Percentiles rank a stretch among this genome's conserved stretches.
These are phyloP conservation scores for Endocarpon pusillum DNA, from an alignment of 495 filamentous ascomycete species.

Conservation along the genomic window DNA sequence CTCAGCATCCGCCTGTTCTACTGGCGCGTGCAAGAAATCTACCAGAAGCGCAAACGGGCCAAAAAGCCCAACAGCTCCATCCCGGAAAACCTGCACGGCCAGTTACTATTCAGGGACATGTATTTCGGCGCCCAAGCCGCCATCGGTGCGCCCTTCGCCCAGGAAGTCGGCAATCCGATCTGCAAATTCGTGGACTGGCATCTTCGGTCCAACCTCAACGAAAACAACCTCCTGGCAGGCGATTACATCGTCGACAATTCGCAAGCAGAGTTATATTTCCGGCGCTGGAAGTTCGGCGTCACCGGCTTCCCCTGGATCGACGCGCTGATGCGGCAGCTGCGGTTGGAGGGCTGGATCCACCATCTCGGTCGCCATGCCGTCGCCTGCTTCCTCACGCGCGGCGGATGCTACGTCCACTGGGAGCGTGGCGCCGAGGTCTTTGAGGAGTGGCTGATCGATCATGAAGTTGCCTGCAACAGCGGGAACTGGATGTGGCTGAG, in stretches of 20 bases:
- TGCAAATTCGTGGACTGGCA: constrained; percentile 58
- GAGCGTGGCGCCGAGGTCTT: constrained; percentile 59
- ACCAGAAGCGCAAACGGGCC: constrained; percentile 26
- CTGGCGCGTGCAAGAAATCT: constrained; percentile 41
- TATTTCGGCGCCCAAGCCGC: constrained; percentile 56
- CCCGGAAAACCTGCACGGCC: constrained; percentile 46
- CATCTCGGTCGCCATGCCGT: constrained; percentile 56
- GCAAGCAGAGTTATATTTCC: constrained; percentile 42
- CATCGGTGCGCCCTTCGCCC: constrained; percentile 37
- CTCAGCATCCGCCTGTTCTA: constrained; percentile 48
- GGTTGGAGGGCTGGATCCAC: constrained; percentile 54
- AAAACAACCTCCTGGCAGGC: constrained; percentile 23
- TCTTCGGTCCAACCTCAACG: constrained; percentile 35
- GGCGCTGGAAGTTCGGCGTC: constrained; percentile 42
- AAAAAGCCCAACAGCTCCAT: constrained; percentile 31
- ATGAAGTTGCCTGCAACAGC: constrained; percentile 49
- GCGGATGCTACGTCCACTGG: constrained; percentile 58
- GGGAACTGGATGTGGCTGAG: constrained; percentile 67
- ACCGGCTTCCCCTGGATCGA: constrained; percentile 65
- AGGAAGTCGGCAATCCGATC: constrained; percentile 38
- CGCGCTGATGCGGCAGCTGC: constrained; percentile 57
- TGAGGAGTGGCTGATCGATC: constrained; percentile 53
- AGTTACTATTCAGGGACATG: constrained; percentile 60
- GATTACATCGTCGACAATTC: constrained; percentile 37
- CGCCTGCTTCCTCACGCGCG: constrained; percentile 54